These are phyloP conservation scores for Butyriboletus loyo DNA, from an alignment of 768 basidiomycete genomes.

Conservation along the genomic window DNA sequence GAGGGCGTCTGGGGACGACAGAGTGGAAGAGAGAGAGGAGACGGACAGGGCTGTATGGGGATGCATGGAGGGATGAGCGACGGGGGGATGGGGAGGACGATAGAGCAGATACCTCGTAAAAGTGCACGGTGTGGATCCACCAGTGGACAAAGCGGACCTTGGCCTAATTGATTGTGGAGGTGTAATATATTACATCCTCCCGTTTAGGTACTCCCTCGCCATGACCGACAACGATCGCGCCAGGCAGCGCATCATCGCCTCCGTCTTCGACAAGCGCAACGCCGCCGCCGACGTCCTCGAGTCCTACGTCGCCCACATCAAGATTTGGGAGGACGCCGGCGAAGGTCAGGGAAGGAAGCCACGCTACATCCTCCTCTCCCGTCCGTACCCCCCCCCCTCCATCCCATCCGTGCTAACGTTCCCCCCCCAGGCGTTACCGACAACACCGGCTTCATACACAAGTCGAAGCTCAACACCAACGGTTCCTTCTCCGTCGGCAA, in stretches of 20 bases:
- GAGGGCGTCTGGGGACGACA: conserved; percentile 31
- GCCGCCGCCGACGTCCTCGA: conserved; percentile 66
- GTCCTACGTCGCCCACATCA: conserved; percentile 82
- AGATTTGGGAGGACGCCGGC: conserved; percentile 88
- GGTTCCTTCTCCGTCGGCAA: conserved; percentile 96
- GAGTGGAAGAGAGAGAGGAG: conserved; percentile 26
- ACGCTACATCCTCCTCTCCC: conserved; percentile 85
- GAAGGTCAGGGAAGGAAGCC: conserved; percentile 77
- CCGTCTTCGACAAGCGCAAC: conserved; percentile 76
- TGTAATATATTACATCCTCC: background rate
- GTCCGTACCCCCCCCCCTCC: conserved; percentile 49
- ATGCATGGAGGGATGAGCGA: conserved; percentile 10
- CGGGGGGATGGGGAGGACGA: background rate
- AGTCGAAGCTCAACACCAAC: conserved; percentile 94
- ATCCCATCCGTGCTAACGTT: background rate
- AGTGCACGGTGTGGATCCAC: conserved; percentile 1
- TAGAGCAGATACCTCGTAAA: conserved; percentile 10
- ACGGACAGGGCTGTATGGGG: conserved; percentile 16
- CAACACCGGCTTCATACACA: conserved; percentile 79
- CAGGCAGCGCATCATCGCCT: conserved; percentile 71
- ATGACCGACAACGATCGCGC: conserved; percentile 49
- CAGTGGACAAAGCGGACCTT: background rate
- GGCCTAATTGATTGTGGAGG: background rate
- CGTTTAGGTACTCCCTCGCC: conserved; percentile 10
- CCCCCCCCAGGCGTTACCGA: conserved; percentile 50